Conservation (phyloP, 192 early-diverging fungal species). For the Lobosporangium transversale region DNA sequence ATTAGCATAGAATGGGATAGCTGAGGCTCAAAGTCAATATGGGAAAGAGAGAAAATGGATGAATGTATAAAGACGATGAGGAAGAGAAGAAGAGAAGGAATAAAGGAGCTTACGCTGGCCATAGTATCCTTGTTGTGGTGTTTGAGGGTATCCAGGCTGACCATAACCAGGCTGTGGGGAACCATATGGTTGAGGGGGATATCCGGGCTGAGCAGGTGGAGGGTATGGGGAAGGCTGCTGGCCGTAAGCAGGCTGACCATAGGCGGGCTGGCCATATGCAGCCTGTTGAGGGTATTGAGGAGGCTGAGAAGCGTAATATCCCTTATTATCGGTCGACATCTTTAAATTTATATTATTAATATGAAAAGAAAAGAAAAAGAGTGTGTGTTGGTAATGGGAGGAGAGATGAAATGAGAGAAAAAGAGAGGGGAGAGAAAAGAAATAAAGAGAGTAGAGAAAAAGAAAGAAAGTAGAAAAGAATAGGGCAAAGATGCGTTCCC, state of each 20-base stretch:
- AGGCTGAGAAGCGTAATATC: constrained; percentile 30
- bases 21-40: neutral
- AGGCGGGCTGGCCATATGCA: constrained; percentile 23
- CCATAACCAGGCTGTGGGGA: constrained; percentile 12
- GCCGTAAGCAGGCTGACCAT: constrained; percentile 13
- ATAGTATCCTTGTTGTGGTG: constrained; percentile 10
- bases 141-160: constrained; percentile 19
- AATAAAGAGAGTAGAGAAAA: neutral
- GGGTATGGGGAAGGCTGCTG: constrained; percentile 1
- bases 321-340: constrained; percentile 22
- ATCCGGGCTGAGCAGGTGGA: constrained; percentile 9
- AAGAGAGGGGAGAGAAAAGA: neutral
- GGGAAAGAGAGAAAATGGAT: neutral
- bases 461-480: neutral
- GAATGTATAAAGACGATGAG: neutral
- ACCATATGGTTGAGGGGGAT: constrained; percentile 15
- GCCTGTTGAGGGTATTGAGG: constrained; percentile 38
- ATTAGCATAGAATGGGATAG: neutral
- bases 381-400: constrained; percentile 2
- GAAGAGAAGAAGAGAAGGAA: neutral
- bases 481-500: neutral
- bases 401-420: neutral
- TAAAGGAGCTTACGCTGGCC: constrained; percentile 9
- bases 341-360: neutral
- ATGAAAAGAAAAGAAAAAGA: neutral